Evolutionary conservation across 2,329 filamentous ascomycete genomes (phyloP).

Genomic region (Fusarium illudens): DNA sequence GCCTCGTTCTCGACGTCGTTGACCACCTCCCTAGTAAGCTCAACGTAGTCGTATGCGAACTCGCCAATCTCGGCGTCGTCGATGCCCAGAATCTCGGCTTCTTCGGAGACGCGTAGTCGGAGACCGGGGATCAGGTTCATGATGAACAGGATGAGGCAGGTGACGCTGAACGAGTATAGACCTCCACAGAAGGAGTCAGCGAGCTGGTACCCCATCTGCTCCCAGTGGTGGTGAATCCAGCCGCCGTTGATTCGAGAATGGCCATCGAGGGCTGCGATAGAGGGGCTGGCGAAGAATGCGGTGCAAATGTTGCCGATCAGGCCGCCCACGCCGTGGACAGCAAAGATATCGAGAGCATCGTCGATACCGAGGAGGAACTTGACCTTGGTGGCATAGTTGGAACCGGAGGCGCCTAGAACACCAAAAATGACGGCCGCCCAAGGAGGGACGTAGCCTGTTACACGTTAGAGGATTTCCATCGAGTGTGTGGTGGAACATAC

Average conservation of each 20-base stretch:
- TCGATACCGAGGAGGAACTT: slow-evolving; percentile 85
- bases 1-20: slow-evolving; percentile 57
- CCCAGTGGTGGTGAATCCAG: slow-evolving; percentile 85
- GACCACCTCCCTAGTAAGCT: slow-evolving; percentile 71
- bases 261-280: slow-evolving; percentile 84
- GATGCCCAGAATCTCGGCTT: slow-evolving; percentile 84
- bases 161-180: slow-evolving; percentile 80
- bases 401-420: slow-evolving; percentile 76
- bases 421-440: slow-evolving; percentile 87
- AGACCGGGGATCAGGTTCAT: slow-evolving; percentile 82
- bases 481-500: slow-evolving; percentile 47
- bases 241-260: slow-evolving; percentile 73
- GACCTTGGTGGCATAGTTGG: slow-evolving; percentile 91
- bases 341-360: slow-evolving; percentile 89
- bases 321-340: slow-evolving; percentile 81
- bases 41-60: slow-evolving; percentile 95
- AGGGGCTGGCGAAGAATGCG: slow-evolving; percentile 83
- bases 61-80: slow-evolving; percentile 92
- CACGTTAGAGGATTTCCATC: slow-evolving; percentile 16
- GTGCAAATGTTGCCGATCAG: slow-evolving; percentile 82
- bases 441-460: slow-evolving; percentile 74
- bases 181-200: slow-evolving; percentile 81
- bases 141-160: slow-evolving; percentile 80
- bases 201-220: slow-evolving; percentile 84
- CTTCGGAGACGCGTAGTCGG: slow-evolving; percentile 75